Evolutionary conservation across 805 yeast genomes (phyloP).

Genomic region (Candida glaebosa): DNA sequence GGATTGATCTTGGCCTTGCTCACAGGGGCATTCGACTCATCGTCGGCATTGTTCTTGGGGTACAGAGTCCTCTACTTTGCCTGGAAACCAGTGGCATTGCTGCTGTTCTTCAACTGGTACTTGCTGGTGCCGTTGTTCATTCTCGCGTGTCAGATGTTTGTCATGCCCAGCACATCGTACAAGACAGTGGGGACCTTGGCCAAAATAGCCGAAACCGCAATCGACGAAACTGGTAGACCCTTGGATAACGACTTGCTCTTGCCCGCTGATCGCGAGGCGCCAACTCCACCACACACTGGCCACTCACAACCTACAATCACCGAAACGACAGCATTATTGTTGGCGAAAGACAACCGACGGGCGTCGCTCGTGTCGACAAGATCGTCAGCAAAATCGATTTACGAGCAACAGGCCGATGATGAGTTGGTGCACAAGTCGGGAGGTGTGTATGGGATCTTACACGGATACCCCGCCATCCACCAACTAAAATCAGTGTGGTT

Average conservation of each 20-base stretch:
- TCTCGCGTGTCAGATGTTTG: slow-evolving; percentile 61
- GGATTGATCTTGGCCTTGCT: slow-evolving; percentile 78
- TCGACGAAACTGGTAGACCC: slow-evolving; percentile 66
- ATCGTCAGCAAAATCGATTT: slow-evolving; percentile 53
- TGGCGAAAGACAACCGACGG: slow-evolving; percentile 19
- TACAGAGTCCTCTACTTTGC: slow-evolving; percentile 65
- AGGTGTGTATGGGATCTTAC: slow-evolving; percentile 77
- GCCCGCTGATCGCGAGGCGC: slow-evolving; percentile 32
- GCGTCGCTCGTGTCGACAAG: slow-evolving; percentile 24
- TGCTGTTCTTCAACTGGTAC: slow-evolving; percentile 63
- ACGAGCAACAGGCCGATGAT: slow-evolving; percentile 63
- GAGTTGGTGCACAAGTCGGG: slow-evolving; percentile 52
- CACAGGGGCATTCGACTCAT: slow-evolving; percentile 93
- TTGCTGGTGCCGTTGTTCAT: slow-evolving; percentile 77
- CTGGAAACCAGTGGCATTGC: slow-evolving; percentile 39
- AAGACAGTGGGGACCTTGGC: slow-evolving; percentile 67
- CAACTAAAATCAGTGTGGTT: slow-evolving; percentile 74
- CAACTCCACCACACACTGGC: slow-evolving; percentile 8
- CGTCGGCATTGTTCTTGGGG: slow-evolving; percentile 79
- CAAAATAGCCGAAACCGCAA: slow-evolving; percentile 67
- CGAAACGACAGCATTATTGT: slow-evolving; percentile 38
- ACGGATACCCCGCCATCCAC: slow-evolving; percentile 49
- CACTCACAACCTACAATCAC: slow-evolving; percentile 32
- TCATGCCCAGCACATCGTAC: slow-evolving; percentile 80
- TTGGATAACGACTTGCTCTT: slow-evolving; percentile 43